Percentiles rank a stretch among this genome's conserved stretches.
Evolutionary conservation across 2,329 filamentous ascomycete species (phyloP).

Genomic region (Penicillium sp.): DNA sequence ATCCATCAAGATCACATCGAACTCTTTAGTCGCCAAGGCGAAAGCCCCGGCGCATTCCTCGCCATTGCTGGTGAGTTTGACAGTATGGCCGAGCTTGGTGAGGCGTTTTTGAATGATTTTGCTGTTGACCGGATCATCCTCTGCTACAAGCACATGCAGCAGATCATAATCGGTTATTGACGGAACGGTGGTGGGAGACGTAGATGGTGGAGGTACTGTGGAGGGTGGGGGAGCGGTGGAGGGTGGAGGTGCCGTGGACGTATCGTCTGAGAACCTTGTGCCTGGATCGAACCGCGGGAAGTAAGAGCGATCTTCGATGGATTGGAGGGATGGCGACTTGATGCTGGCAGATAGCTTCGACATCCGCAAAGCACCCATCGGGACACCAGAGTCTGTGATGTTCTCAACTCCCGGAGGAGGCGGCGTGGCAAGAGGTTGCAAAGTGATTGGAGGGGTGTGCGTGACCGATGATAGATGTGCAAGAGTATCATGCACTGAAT

Average conservation of each 20-base stretch:
- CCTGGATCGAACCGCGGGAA: constrained; percentile 12
- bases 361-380: constrained; percentile 33
- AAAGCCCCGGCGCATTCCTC: constrained; percentile 79
- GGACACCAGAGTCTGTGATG: constrained; percentile 38
- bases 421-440: constrained; percentile 23
- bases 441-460: constrained; percentile 13
- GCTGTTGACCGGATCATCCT: constrained; percentile 88
- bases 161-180: not conserved
- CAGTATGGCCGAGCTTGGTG: constrained; percentile 72
- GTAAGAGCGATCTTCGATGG: constrained; percentile 15
- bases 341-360: constrained; percentile 22
- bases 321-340: constrained; percentile 4
- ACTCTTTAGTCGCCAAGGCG: constrained; percentile 61
- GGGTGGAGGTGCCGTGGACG: not conserved
- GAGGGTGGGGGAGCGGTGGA: constrained; percentile 10
- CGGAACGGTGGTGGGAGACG: constrained; percentile 8
- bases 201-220: not conserved
- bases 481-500: constrained; percentile 8
- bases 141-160: constrained; percentile 69
- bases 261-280: not conserved
- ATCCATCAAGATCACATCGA: constrained; percentile 88
- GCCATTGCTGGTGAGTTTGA: constrained; percentile 76
- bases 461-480: constrained; percentile 17
- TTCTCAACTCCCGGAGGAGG: constrained; percentile 29
- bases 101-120: constrained; percentile 79